phyloP scores from a whole-genome alignment of 176 grass and related monocot genomes.

The Secale cereale region DNA sequence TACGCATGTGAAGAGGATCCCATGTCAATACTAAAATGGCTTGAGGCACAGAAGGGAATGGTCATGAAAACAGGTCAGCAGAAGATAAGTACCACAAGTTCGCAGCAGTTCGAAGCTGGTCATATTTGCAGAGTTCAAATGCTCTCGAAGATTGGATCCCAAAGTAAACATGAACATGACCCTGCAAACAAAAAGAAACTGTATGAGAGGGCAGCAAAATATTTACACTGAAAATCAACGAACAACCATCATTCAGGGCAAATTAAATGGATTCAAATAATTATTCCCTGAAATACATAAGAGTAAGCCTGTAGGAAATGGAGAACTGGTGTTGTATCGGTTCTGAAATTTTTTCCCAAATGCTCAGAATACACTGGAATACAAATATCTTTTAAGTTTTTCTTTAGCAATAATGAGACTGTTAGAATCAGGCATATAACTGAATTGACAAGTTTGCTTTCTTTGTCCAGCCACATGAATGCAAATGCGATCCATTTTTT shows the following conservation, averaged over 20 bases:
- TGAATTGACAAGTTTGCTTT: too few relatives aligned
- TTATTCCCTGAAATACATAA: background rate
- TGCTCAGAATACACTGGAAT: background rate
- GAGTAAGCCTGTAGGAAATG: background rate
- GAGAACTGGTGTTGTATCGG: background rate
- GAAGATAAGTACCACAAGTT: background rate
- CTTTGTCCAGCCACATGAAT: too few relatives aligned
- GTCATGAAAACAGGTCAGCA: background rate
- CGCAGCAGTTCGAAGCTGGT: background rate
- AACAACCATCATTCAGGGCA: background rate
- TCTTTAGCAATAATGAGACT: too few relatives aligned
- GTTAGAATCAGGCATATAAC: too few relatives aligned
- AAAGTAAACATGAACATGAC: background rate
- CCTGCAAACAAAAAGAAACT: background rate
- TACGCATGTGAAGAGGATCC: background rate
- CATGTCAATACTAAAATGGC: background rate
- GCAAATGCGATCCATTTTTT: too few relatives aligned
- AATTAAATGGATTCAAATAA: background rate
- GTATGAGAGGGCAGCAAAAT: background rate
- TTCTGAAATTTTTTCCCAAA: background rate
- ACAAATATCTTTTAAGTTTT: background rate
- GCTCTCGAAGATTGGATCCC: background rate
- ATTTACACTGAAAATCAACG: background rate
- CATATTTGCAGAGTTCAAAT: background rate
- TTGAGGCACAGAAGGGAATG: background rate